Conservation (phyloP, 306 rosid species). For the Alnus rubra region DNA sequence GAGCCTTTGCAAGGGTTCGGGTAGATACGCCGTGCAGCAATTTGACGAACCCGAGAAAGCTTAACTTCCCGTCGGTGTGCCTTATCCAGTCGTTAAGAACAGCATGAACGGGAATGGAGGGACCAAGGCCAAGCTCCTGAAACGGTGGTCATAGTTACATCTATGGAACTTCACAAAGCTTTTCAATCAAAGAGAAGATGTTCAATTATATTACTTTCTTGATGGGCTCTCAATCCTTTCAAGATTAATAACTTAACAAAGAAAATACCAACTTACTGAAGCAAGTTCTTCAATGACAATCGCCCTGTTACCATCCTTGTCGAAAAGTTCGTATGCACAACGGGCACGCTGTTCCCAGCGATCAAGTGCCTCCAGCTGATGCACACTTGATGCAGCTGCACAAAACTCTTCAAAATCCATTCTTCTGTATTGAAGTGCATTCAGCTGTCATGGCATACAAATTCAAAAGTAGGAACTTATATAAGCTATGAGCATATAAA, state of each 20-base stretch:
- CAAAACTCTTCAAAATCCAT: conserved; percentile 99
- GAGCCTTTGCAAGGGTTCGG: conserved; percentile 72
- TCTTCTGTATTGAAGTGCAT: conserved; percentile 90
- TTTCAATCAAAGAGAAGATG: not conserved
- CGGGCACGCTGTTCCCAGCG: conserved; percentile 98
- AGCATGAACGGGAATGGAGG: conserved; percentile 90
- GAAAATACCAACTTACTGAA: conserved; percentile 58
- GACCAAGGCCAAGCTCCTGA: conserved; percentile 98
- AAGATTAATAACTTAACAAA: not conserved
- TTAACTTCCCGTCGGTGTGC: conserved; percentile 95
- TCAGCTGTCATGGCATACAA: conserved; percentile 60
- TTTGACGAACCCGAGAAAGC: conserved; percentile 95
- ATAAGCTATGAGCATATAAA: conserved; percentile 18
- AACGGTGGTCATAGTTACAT: conserved; percentile 8
- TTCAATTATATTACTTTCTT: no score
- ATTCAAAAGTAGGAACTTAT: conserved; percentile 20
- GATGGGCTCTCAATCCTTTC: no score
- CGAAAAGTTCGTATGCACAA: conserved; percentile 91
- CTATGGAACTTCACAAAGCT: not conserved
- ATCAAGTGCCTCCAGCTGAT: conserved; percentile 97
- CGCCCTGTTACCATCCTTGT: conserved; percentile 91
- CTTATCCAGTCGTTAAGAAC: conserved; percentile 98
- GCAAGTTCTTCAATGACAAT: conserved; percentile 97
- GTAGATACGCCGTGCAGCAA: conserved; percentile 83
- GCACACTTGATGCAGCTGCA: conserved; percentile 87